Evolutionary conservation across 331 rosid genomes (phyloP).

Genomic region (Pyrus hybrid): DNA sequence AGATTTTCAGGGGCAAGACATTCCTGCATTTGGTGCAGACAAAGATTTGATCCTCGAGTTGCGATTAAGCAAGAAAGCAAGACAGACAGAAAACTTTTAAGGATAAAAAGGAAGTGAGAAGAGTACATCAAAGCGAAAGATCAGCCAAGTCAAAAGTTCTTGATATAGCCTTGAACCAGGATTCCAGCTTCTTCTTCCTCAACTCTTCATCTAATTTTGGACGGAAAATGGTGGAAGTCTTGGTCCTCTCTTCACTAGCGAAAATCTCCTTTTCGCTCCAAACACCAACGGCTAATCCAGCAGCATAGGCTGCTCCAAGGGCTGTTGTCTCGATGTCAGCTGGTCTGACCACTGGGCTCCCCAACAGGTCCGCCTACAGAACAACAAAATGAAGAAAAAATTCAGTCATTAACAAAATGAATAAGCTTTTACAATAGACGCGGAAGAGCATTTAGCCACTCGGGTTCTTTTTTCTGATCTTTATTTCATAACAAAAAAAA

Average conservation of each 20-base stretch:
- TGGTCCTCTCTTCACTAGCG: slow-evolving; percentile 27
- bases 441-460: not conserved
- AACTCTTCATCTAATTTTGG: slow-evolving; percentile 37
- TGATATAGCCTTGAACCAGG: slow-evolving; percentile 75
- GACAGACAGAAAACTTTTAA: not conserved
- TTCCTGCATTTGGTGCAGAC: not conserved
- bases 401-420: not conserved
- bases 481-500: not conserved
- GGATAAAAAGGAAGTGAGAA: not conserved
- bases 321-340: slow-evolving; percentile 89
- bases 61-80: not conserved
- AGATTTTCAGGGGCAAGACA: not conserved
- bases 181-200: slow-evolving; percentile 68
- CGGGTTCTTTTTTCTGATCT: not conserved
- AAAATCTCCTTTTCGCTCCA: slow-evolving; percentile 65
- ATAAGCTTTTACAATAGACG: not conserved
- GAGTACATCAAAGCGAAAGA: slow-evolving; percentile 49
- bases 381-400: not conserved
- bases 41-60: not conserved
- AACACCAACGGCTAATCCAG: slow-evolving; percentile 78
- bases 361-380: slow-evolving; percentile 69
- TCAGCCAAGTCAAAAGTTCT: slow-evolving; percentile 82
- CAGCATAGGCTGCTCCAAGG: slow-evolving; percentile 94
- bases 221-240: slow-evolving; percentile 33
- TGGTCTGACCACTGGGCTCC: slow-evolving; percentile 68